Evolutionary conservation across 1,284 basidiomycete genomes (phyloP), one percentile per base, ranked within the genome.

Genomic region (Rhodotorula sp.): DNA sequence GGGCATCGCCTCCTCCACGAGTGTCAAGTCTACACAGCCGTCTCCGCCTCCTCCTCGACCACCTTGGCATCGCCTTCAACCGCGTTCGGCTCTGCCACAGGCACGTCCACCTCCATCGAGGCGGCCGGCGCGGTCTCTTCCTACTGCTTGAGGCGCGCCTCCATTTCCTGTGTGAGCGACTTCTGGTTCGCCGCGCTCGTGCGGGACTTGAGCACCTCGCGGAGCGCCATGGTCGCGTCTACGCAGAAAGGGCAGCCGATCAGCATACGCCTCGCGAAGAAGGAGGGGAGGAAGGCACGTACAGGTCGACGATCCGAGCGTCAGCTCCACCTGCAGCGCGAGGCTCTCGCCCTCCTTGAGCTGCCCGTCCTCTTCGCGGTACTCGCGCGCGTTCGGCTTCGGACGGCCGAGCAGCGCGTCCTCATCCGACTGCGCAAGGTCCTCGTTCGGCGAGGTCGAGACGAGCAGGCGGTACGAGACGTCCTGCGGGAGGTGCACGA

Each of bases 341-440:
- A 88, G 84, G 81, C 94, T 95, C 78, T 88, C 85, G 0, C 68
- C 71, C 25, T 72, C 69, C 10, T 25, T 53, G 25, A 66, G 63
- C 51, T 44, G 44, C 9, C 41, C 60, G n/a, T 62, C 65, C 39
- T 48, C 70, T 39, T 68, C 67, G 32, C 46, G 64, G 32, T 72
- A 88, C 87, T 22, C 86, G 85, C 46, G 87, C 78, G 21, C 51
- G 10, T 29, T 36, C n/a, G 64, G 61, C 22, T 51, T 54, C 76
- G 94, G 90, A 71, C 92, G 87, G 9, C 88, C 88, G 39, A 98
- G 86, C 34, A 97, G 83, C 74, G 87, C 87, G 83, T 99, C 97
- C 82, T 99, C 97, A 81, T 99, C 97, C 0, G 95, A 90, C 80
- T 95, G 93, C 5, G 91, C 90, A 39, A 99, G 87, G 17, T 92